Evolutionary conservation across 345 rosid species (phyloP).

Genomic region (Gossypium bickii): DNA sequence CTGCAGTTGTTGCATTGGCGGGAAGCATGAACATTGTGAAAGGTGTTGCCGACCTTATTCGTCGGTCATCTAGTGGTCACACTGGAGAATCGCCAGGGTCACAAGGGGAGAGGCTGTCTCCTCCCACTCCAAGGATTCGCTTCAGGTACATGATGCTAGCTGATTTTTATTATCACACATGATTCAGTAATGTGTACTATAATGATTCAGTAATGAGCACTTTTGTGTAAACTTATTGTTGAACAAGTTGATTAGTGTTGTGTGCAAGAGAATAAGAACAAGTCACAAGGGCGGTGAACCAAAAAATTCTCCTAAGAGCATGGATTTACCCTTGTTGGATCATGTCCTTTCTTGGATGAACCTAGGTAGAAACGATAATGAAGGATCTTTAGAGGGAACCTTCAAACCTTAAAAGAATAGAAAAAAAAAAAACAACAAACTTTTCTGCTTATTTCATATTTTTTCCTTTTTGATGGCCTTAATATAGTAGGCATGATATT

Average conservation of each 20-base stretch:
- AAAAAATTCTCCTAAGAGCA: too few species aligned
- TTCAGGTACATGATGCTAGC: conserved; percentile 40
- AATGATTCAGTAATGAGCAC: background rate
- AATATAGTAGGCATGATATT: too few species aligned
- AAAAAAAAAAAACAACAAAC: too few species aligned
- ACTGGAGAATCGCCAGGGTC: conserved; percentile 42
- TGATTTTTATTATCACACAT: background rate
- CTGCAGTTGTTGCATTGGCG: conserved; percentile 13
- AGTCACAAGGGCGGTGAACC: too few species aligned
- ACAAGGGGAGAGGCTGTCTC: conserved; percentile 39
- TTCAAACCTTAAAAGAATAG: too few species aligned
- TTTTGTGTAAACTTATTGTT: background rate
- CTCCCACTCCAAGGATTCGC: conserved; percentile 45
- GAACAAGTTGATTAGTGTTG: background rate
- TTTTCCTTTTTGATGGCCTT: too few species aligned
- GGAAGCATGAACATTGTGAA: conserved; percentile 65
- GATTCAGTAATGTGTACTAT: background rate
- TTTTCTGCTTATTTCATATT: too few species aligned
- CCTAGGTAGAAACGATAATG: too few species aligned
- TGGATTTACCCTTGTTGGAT: too few species aligned
- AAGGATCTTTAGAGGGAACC: too few species aligned
- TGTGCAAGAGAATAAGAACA: too few species aligned
- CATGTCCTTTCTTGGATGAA: too few species aligned
- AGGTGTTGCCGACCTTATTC: conserved; percentile 76
- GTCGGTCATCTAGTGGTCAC: conserved; percentile 49